phyloP scores from a whole-genome alignment of 108 stramenopile species.

The Poteriospumella lacustris region DNA sequence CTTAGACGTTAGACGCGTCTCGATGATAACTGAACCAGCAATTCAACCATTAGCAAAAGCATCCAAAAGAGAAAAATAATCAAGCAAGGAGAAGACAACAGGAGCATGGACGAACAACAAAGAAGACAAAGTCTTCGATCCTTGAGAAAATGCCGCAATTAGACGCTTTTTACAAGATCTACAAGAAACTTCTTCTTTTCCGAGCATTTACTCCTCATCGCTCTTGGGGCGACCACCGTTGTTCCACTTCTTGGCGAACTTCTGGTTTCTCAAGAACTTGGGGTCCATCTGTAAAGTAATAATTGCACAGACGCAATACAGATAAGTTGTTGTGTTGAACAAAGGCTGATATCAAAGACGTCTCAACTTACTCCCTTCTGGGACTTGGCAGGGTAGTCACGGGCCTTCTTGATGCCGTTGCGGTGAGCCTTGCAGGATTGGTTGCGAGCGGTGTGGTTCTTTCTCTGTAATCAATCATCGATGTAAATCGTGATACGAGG shows the following conservation, averaged over 20 bases:
- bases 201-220: background rate
- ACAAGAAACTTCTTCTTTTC: background rate
- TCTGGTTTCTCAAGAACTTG: slow-evolving; percentile 48
- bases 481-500: background rate
- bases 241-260: slow-evolving; percentile 48
- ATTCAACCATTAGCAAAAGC: no score
- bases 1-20: no score
- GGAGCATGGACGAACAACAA: no score
- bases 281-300: slow-evolving; percentile 42
- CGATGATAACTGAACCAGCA: no score
- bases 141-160: no score
- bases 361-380: slow-evolving; percentile 44
- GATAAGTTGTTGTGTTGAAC: background rate
- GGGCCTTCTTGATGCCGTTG: slow-evolving; percentile 54
- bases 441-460: slow-evolving; percentile 54
- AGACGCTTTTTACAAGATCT: no score
- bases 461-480: slow-evolving; percentile 16
- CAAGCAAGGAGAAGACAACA: no score
- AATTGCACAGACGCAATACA: background rate
- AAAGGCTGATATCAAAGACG: background rate
- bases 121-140: no score
- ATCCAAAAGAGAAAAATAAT: no score
- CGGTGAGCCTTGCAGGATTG: slow-evolving; percentile 46
- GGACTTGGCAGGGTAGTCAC: slow-evolving; percentile 49
- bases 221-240: slow-evolving; percentile 13